Conservation (phyloP, 306 rosid genomes). For the Malus asiatica region DNA sequence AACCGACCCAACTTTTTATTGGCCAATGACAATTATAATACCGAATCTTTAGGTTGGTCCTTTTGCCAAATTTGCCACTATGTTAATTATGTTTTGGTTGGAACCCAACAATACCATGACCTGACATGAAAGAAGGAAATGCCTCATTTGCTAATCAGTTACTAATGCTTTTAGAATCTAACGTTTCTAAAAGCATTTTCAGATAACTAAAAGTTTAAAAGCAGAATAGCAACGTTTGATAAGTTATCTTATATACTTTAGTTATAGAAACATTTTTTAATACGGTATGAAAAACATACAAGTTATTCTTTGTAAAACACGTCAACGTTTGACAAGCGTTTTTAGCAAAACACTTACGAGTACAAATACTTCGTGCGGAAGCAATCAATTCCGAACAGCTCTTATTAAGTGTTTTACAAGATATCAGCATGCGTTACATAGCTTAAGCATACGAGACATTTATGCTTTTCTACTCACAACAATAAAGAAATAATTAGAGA, state of each 20-base stretch:
- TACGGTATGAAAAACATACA: too few species aligned
- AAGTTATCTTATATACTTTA: too few species aligned
- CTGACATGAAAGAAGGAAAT: not conserved
- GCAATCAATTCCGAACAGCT: too few species aligned
- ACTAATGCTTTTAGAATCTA: not conserved
- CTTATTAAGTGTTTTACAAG: too few species aligned
- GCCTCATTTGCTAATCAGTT: not conserved
- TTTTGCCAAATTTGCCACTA: not conserved
- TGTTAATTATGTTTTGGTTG: not conserved
- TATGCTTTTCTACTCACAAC: not conserved
- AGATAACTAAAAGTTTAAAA: too few species aligned
- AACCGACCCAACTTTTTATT: not conserved
- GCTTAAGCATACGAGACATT: not conserved
- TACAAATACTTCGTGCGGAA: too few species aligned
- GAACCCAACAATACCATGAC: not conserved
- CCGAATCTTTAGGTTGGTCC: not conserved
- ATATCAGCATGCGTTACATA: not conserved
- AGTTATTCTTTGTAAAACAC: too few species aligned
- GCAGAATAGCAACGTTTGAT: too few species aligned
- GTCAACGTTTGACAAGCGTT: too few species aligned
- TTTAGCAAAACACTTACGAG: too few species aligned
- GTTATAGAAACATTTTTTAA: too few species aligned
- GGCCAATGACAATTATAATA: not conserved
- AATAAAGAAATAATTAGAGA: not conserved
- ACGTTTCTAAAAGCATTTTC: too few species aligned